phyloP scores from a whole-genome alignment of 768 basidiomycete genomes.

The Calocera cornea region DNA sequence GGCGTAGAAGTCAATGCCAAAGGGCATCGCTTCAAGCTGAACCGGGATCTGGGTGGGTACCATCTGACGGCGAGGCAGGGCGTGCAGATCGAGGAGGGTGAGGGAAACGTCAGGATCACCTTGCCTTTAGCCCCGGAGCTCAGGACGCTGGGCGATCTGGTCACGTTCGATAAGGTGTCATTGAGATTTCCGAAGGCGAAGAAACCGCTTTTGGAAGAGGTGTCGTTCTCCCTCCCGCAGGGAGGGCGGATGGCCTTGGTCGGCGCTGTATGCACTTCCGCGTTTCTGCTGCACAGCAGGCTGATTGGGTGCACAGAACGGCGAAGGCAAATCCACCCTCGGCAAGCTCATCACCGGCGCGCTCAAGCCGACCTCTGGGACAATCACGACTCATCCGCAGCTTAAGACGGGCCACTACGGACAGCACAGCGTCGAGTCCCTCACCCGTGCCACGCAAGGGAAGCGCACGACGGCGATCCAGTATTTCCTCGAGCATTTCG shows the following conservation, averaged over 20 bases:
- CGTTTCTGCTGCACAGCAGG: background rate
- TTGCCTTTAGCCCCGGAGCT: conserved; percentile 26
- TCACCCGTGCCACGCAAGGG: conserved; percentile 24
- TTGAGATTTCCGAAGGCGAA: conserved; percentile 25
- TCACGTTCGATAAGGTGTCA: conserved; percentile 29
- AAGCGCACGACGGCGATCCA: conserved; percentile 21
- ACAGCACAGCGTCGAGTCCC: conserved; percentile 47
- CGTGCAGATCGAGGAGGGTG: conserved; percentile 30
- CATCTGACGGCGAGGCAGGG: conserved; percentile 28
- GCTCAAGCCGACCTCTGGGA: conserved; percentile 34
- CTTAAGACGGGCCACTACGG: conserved; percentile 46
- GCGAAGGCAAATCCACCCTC: conserved; percentile 45
- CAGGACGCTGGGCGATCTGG: conserved; percentile 22
- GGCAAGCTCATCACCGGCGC: conserved; percentile 27
- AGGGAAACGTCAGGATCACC: conserved; percentile 25
- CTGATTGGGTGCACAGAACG: conserved; percentile 26
- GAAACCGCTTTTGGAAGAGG: conserved; percentile 21
- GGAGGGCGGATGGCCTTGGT: conserved; percentile 31
- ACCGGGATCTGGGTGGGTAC: conserved; percentile 38
- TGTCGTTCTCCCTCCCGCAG: conserved; percentile 30
- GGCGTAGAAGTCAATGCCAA: conserved; percentile 29
- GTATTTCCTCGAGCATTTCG: conserved; percentile 19
- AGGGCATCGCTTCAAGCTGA: conserved; percentile 43
- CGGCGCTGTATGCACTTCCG: conserved; percentile 19
- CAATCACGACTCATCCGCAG: conserved; percentile 39